Evolutionary conservation across 1,284 basidiomycete species (phyloP), one percentile per base, ranked within the genome.

Genomic region (Cryptococcus neoformans): DNA sequence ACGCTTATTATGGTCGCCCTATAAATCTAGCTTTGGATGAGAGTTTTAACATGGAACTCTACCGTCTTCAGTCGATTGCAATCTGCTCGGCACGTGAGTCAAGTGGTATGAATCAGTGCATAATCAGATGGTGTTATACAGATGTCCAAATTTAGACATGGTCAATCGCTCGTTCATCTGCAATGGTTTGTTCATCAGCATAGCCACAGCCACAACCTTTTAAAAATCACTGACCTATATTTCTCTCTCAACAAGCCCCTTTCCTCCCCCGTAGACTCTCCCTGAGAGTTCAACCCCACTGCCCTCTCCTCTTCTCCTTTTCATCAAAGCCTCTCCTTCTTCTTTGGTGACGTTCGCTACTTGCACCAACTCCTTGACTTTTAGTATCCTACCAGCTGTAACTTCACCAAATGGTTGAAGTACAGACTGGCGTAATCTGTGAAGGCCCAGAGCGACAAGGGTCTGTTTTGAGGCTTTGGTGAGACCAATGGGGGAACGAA

Each of bases 291-390:
- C 68, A 56, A 76, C 58, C 1, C 77, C 77, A 37, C 63, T 62
- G 2, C 69, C 73, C 63, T 78, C 72, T 11, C 66, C 60, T 49
- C 67, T 60, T 17, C 63, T 60, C 57, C 66, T 60, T 44, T 53
- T 60, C 47, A 65, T 56, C 53, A 67, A 58, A 16, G 56, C 52
- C 48, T 48, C 45, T 11, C 71, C 72, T 53, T 73, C 63, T 54
- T 64, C 62, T 58, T 71, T 62, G 6, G 62, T 66, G 4, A 82
- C 80, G 60, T 81, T 82, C 57, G 75, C 71, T 35, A 83, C 81
- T 38, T 75, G 69, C 8, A 83, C 79, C 48, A 83, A 65, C 70
- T 83, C 81, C 72, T 83, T 83, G 49, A 83, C 78, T 21, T 65
- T 69, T 16, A 83, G 66, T 39, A 83, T 79, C 56, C 77, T 71